Evolutionary conservation across 1,284 basidiomycete genomes (phyloP).

Genomic region (Cryptococcus neoformans): DNA sequence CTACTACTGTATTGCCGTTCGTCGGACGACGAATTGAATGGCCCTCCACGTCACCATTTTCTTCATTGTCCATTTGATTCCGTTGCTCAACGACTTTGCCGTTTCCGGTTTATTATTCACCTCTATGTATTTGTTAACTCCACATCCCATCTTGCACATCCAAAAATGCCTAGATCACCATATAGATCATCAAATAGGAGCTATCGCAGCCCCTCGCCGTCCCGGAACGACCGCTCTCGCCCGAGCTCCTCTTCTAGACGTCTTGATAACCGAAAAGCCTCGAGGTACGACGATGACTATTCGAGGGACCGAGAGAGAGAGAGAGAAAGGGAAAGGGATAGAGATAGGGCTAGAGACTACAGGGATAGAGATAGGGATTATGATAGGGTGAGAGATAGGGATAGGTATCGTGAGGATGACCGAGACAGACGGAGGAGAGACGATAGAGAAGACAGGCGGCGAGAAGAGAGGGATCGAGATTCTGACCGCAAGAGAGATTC

Average conservation of each 20-base stretch:
- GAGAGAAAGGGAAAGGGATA: conserved; percentile 3
- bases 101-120: too few relatives aligned
- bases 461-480: conserved; percentile 14
- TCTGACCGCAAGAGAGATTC: conserved; percentile 11
- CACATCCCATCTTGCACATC: too few relatives aligned
- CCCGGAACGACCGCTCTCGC: conserved; percentile 16
- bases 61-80: neutral
- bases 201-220: conserved; percentile 9
- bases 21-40: too few relatives aligned
- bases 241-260: conserved; percentile 14
- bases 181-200: neutral
- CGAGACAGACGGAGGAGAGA: conserved; percentile 9
- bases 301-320: neutral
- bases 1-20: too few relatives aligned
- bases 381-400: conserved; percentile 22
- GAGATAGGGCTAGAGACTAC: conserved; percentile 17
- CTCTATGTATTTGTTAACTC: too few relatives aligned
- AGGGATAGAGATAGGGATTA: conserved; percentile 28
- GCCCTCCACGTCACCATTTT: neutral
- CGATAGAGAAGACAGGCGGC: conserved; percentile 12
- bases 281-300: conserved; percentile 21
- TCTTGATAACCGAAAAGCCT: conserved; percentile 13
- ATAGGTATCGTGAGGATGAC: conserved; percentile 22
- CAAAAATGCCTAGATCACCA: too few relatives aligned
- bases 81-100: neutral